These are phyloP conservation scores for Scutellaria minor DNA, from an alignment of 257 asterid genomes.

Conservation along the genomic window DNA sequence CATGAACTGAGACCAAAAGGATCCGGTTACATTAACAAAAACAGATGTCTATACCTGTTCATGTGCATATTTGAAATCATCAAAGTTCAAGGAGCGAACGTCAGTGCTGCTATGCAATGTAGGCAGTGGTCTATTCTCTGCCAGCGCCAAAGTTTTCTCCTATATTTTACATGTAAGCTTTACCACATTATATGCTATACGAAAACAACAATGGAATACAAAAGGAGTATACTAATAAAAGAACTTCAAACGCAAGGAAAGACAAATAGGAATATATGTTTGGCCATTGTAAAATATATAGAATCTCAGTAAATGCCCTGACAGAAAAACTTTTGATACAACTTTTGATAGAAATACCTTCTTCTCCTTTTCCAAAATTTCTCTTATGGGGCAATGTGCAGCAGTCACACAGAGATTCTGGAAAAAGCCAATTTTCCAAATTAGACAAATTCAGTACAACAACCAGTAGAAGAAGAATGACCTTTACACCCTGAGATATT, in stretches of 20 bases:
- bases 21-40: not conserved
- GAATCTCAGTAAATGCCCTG: not conserved
- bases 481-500: conserved; percentile 14
- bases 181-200: conserved; percentile 18
- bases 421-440: conserved; percentile 28
- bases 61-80: conserved; percentile 69
- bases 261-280: not conserved
- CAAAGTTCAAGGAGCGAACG: conserved; percentile 61
- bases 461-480: not conserved
- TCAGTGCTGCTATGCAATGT: conserved; percentile 69
- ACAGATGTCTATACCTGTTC: conserved; percentile 50
- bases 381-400: conserved; percentile 78
- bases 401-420: conserved; percentile 77
- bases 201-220: not conserved
- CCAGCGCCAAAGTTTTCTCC: conserved; percentile 65
- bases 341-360: conserved; percentile 43
- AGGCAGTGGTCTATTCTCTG: conserved; percentile 60
- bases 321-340: not conserved
- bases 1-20: conserved; percentile 18
- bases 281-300: not conserved
- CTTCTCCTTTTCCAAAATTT: conserved; percentile 66
- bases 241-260: not conserved
- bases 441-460: conserved; percentile 17
- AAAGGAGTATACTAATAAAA: not conserved
- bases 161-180: conserved; percentile 31